Conservation (phyloP, 1,284 basidiomycete genomes). For the Tilletia horrida region DNA sequence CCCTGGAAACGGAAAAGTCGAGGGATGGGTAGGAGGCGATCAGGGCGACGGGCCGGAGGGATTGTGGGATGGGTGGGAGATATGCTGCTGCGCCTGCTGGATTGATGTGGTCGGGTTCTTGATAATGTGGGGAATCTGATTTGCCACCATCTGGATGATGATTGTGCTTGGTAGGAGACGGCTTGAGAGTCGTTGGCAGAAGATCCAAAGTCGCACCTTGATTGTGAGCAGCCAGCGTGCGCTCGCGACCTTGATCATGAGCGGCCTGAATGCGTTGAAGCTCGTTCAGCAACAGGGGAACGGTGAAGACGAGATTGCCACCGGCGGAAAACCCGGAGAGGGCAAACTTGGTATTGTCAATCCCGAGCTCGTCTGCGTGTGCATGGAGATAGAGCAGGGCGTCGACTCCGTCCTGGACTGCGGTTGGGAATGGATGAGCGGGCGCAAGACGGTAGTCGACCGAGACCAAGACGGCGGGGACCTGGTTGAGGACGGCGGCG, state of each 20-base stretch:
- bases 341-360: conserved; percentile 33
- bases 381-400: conserved; percentile 17
- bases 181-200: background rate
- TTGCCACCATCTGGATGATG: background rate
- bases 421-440: conserved; percentile 18
- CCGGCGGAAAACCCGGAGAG: conserved; percentile 41
- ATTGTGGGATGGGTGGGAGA: background rate
- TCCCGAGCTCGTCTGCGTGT: conserved; percentile 27
- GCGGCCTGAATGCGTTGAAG: background rate
- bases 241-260: background rate
- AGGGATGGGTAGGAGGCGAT: conserved; percentile 41
- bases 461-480: conserved; percentile 33
- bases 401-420: conserved; percentile 24
- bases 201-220: background rate
- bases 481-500: conserved; percentile 25
- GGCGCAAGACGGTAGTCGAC: conserved; percentile 35
- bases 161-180: background rate
- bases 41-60: conserved; percentile 18
- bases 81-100: background rate
- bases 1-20: conserved; percentile 36
- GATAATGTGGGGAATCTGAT: too few species aligned
- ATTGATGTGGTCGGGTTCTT: background rate
- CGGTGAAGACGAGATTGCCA: conserved; percentile 39
- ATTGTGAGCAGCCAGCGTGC: background rate
- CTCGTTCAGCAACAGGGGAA: conserved; percentile 24